Base-by-base conservation (phyloP, 2,329 filamentous ascomycete species). In the Colletotrichum spinosum region DNA sequence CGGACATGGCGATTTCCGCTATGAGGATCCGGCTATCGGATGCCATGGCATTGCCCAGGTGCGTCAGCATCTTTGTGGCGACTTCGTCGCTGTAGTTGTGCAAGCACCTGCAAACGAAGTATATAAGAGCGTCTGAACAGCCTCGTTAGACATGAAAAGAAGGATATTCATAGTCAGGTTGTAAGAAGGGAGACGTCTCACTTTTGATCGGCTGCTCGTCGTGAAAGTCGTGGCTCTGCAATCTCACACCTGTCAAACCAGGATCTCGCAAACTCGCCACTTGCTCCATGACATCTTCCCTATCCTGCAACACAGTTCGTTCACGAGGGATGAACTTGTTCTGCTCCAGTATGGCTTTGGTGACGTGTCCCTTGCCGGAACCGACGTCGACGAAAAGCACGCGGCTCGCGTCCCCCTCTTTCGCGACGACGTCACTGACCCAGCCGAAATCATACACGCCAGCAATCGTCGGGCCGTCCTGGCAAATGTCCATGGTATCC, bases 51-150 rank as follows among this genome's bases (percentile, higher is more conserved):
- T 70, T 58, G 8, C 65, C 59, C 7, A 71, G 25, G 25, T 63
- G 56, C 8, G 12, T 49, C 17, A 72, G 60, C 9, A 72, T 70
- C 87, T 39, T 55, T 2, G 13, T 42, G 6, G 53, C 39, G 8
- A 72, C 71, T 2, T 72, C 70, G 51, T 79, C 76, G 25, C 72
- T 65, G 67, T 78, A 80, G 60, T 80, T 73, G 59, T 80, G 78
- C 4, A 80, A 72, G 48, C 74, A 75, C 8, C 75, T 73, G 54
- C 72, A 72, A 58, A 76, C 75, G 68, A 72, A 76, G 68, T 80
- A 79, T 8, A 77, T 67, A 9, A 75, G 60, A 4, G 78, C 77
- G 1, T 73, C 77, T 78, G n/a, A 12, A 15, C 2, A 49, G 6
- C 15, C 15, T 11, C 44, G 25, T 55, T 12, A 63, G 49, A 8